Percentiles rank a stretch among this genome's conserved stretches.
These are phyloP conservation scores for Pyrrhoderma noxium DNA, from an alignment of 1,284 basidiomycete species.

Conservation along the genomic window DNA sequence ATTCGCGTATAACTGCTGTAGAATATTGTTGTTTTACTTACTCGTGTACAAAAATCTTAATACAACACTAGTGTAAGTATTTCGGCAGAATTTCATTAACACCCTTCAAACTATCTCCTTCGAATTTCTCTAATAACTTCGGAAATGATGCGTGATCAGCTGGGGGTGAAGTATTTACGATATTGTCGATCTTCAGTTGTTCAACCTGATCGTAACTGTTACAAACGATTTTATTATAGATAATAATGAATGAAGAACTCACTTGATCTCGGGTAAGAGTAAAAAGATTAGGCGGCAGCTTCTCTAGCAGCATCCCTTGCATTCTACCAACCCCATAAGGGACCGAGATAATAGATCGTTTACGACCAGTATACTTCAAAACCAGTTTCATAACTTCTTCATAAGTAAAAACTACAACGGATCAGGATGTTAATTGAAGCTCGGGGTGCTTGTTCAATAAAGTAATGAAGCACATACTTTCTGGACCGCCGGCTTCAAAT, in stretches of 20 bases:
- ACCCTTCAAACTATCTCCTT: slow-evolving; percentile 34
- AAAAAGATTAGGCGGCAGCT: slow-evolving; percentile 54
- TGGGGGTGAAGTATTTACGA: slow-evolving; percentile 35
- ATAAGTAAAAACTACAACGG: slow-evolving; percentile 51
- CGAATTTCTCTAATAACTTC: slow-evolving; percentile 35
- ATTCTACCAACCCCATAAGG: slow-evolving; percentile 54
- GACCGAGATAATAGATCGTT: slow-evolving; percentile 50
- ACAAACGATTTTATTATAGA: neutral
- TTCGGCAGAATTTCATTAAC: slow-evolving; percentile 48
- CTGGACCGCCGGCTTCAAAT: slow-evolving; percentile 63
- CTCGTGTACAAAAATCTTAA: no score
- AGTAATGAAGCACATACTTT: slow-evolving; percentile 35
- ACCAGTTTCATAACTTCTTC: slow-evolving; percentile 57
- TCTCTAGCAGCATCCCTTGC: slow-evolving; percentile 56
- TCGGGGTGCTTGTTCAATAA: no score
- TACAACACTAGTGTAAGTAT: slow-evolving; percentile 34
- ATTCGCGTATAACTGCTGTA: no score
- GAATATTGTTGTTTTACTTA: no score
- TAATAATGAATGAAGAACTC: slow-evolving; percentile 8
- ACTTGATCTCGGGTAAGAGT: slow-evolving; percentile 64
- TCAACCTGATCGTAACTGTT: slow-evolving; percentile 36
- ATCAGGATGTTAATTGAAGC: neutral
- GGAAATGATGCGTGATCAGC: slow-evolving; percentile 36
- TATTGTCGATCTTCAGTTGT: slow-evolving; percentile 53
- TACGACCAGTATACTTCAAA: slow-evolving; percentile 42